These are phyloP conservation scores for Mycena citricolor DNA, from an alignment of 1,284 basidiomycete genomes.

Conservation along the genomic window DNA sequence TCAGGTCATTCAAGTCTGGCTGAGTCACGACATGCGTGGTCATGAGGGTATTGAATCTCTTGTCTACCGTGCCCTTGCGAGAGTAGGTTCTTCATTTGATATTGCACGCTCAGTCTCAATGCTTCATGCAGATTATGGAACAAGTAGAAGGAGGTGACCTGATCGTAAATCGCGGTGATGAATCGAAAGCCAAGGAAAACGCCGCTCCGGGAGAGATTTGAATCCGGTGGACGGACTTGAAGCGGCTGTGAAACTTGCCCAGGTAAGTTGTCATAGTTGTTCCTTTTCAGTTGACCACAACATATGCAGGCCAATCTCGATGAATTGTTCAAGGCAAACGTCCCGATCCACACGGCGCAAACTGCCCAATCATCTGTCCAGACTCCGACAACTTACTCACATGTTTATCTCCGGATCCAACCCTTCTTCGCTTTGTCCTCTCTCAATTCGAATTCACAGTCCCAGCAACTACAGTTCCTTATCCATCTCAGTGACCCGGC, in stretches of 20 bases:
- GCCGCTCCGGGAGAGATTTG: conserved; percentile 54
- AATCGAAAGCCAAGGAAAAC: conserved; percentile 62
- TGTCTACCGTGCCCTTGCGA: conserved; percentile 83
- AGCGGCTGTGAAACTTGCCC: conserved; percentile 77
- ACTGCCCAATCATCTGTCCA: conserved; percentile 44
- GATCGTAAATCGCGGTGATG: conserved; percentile 83
- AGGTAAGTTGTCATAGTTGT: conserved; percentile 45
- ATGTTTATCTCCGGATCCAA: conserved; percentile 93
- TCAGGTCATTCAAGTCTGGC: conserved; percentile 94
- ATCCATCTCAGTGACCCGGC: conserved; percentile 80
- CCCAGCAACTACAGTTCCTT: conserved; percentile 79
- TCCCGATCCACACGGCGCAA: conserved; percentile 37
- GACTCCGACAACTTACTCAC: conserved; percentile 84
- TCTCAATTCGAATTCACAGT: conserved; percentile 31
- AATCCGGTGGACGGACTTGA: conserved; percentile 85
- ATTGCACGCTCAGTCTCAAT: conserved; percentile 8
- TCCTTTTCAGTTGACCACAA: conserved; percentile 6
- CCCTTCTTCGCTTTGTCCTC: conserved; percentile 70
- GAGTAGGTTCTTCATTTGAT: conserved; percentile 48
- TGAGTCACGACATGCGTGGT: conserved; percentile 95
- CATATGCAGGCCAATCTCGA: conserved; percentile 70
- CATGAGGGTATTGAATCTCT: conserved; percentile 96
- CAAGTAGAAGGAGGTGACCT: conserved; percentile 93
- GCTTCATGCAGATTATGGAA: conserved; percentile 70
- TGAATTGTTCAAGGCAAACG: conserved; percentile 67